A percentile compares a stretch with the other conserved stretches of the same genome.
Conservation (phyloP, 345 rosid genomes). For the Acer negundo region DNA sequence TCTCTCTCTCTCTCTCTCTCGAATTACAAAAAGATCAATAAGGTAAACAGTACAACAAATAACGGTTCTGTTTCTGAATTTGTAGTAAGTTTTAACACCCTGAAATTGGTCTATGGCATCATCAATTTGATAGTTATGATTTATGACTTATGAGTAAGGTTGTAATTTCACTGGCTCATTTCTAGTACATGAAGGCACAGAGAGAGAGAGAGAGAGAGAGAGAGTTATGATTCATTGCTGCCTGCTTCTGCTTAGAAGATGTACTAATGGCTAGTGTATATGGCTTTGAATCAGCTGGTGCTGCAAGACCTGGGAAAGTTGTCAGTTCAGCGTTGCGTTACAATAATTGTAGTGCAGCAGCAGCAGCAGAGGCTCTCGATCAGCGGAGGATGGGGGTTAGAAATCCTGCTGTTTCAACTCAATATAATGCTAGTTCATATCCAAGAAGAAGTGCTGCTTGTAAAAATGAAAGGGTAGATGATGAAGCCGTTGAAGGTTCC, state of each 20-base stretch:
- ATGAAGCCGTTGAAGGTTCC: slow-evolving; percentile 63
- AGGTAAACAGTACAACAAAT: background rate
- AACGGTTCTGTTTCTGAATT: background rate
- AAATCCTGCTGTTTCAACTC: slow-evolving; percentile 59
- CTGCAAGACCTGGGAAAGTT: slow-evolving; percentile 86
- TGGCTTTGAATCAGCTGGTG: slow-evolving; percentile 48
- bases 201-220: background rate
- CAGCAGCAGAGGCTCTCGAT: slow-evolving; percentile 66
- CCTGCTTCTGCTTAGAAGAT: background rate
- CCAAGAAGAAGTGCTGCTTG: slow-evolving; percentile 65
- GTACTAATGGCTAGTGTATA: slow-evolving; percentile 4
- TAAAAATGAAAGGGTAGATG: slow-evolving; percentile 73
- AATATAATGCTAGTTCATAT: slow-evolving; percentile 52
- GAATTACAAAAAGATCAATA: too few species aligned
- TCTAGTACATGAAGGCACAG: background rate
- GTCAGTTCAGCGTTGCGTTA: slow-evolving; percentile 80
- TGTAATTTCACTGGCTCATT: background rate
- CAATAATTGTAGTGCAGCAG: slow-evolving; percentile 74
- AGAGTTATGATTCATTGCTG: background rate
- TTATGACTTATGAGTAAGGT: background rate
- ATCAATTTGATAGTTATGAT: background rate
- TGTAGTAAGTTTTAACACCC: background rate
- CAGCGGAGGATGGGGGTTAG: slow-evolving; percentile 65
- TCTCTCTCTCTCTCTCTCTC: background rate
- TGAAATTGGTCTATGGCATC: background rate